phyloP scores from a whole-genome alignment of 23 red algal genomes.

The Pyropia haitanensis region DNA sequence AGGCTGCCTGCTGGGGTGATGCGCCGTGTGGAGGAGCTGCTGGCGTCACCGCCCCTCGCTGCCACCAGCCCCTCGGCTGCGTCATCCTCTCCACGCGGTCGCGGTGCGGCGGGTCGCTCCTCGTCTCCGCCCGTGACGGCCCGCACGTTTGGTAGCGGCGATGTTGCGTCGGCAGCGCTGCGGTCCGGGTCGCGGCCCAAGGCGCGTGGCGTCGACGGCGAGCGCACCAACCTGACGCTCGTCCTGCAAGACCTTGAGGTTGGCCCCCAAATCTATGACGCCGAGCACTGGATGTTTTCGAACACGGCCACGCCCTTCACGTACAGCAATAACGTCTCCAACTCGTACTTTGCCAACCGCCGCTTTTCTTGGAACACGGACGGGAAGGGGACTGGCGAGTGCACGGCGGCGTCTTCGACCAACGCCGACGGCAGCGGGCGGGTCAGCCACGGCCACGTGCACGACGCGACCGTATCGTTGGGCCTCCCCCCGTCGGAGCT shows the following conservation, averaged over 20 bases:
- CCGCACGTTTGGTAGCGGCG: too few species aligned
- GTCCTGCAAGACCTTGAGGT: conserved; percentile 37
- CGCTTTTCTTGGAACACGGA: conserved; percentile 32
- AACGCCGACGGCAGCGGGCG: conserved; percentile 35
- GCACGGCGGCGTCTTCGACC: neutral
- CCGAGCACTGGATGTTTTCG: conserved; percentile 45
- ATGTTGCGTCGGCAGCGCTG: too few species aligned
- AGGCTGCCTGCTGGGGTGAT: too few species aligned
- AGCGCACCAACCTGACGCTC: conserved; percentile 37
- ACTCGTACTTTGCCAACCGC: conserved; percentile 19
- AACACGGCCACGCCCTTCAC: conserved; percentile 11
- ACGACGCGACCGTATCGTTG: conserved; percentile 25
- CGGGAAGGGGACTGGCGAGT: conserved; percentile 37
- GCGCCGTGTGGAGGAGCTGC: too few species aligned
- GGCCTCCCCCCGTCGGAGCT: conserved; percentile 4
- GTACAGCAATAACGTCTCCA: conserved; percentile 3
- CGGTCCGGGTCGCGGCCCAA: too few species aligned
- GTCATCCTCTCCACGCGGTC: too few species aligned
- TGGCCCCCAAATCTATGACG: neutral
- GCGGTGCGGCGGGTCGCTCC: too few species aligned
- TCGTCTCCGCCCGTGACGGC: too few species aligned
- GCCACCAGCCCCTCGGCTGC: too few species aligned
- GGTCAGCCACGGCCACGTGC: conserved; percentile 34
- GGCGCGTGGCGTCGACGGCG: conserved; percentile 6
- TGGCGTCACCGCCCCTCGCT: too few species aligned